phyloP scores from a whole-genome alignment of 768 basidiomycete genomes.

The Tricholoma flavovirens region DNA sequence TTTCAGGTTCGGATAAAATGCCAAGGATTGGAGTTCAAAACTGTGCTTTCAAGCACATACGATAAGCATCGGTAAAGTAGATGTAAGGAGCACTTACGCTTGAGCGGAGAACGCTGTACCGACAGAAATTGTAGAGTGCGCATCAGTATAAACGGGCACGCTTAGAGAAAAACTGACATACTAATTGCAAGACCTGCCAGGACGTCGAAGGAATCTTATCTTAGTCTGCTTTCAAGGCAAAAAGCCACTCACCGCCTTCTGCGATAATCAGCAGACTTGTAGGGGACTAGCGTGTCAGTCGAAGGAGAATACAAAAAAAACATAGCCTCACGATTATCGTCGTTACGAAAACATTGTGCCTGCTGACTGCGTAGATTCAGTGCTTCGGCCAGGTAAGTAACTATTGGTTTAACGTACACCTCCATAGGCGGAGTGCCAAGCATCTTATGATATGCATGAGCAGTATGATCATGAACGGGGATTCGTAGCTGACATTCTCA shows the following conservation, averaged over 20 bases:
- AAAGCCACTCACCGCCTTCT: neutral
- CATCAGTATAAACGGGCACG: neutral
- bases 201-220: neutral
- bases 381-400: neutral
- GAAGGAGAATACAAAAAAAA: neutral
- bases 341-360: constrained; percentile 41
- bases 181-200: neutral
- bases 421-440: constrained; percentile 55
- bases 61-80: neutral
- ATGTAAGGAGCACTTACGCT: neutral
- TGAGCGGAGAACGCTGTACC: neutral
- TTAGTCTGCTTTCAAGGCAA: neutral
- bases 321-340: constrained; percentile 35
- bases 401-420: constrained; percentile 34
- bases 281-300: neutral
- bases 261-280: neutral
- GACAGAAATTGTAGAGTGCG: neutral
- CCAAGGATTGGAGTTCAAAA: neutral
- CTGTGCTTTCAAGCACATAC: neutral
- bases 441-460: neutral
- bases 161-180: neutral
- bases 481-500: constrained; percentile 36
- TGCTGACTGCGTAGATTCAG: constrained; percentile 39
- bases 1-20: constrained; percentile 26
- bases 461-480: neutral